phyloP scores from a whole-genome alignment of 192 early-diverging fungal species.

The Podila horticola region DNA sequence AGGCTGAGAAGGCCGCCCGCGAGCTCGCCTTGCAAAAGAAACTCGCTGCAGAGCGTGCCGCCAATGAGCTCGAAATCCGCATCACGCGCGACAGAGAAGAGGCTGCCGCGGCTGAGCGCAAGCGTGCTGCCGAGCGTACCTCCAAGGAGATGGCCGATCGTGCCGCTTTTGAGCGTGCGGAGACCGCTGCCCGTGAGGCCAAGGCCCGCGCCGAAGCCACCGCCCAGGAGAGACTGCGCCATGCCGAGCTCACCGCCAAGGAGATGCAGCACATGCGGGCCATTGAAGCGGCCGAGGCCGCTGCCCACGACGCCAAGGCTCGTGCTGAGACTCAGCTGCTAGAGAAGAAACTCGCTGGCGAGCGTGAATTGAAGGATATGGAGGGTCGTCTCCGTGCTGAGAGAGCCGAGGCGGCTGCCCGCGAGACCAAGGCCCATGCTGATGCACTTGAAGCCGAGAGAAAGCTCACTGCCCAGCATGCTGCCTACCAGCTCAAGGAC shows the following conservation, averaged over 20 bases:
- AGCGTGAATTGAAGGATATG: not conserved
- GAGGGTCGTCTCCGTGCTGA: conserved; percentile 6
- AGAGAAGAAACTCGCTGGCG: conserved; percentile 9
- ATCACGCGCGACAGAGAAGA: conserved; percentile 14
- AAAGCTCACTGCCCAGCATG: not conserved
- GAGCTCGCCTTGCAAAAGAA: conserved; percentile 1
- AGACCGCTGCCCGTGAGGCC: conserved; percentile 6
- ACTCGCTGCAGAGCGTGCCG: conserved; percentile 10
- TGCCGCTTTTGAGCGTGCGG: not conserved
- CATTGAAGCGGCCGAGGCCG: not conserved
- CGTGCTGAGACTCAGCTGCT: conserved; percentile 9
- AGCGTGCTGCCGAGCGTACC: not conserved
- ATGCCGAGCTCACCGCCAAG: not conserved
- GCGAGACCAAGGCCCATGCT: conserved; percentile 7
- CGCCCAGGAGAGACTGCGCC: not conserved
- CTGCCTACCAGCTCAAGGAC: conserved; percentile 1
- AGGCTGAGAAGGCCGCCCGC: not conserved
- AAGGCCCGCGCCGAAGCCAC: conserved; percentile 5
- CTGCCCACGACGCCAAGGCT: conserved; percentile 4
- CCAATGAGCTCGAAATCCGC: conserved; percentile 15
- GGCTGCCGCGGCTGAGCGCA: conserved; percentile 10
- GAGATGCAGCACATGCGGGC: not conserved
- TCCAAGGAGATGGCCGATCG: not conserved
- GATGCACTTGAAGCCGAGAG: conserved; percentile 2
- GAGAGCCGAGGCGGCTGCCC: not conserved